Base-by-base conservation (phyloP, 306 rosid species). In the Gleditsia sinensis region DNA sequence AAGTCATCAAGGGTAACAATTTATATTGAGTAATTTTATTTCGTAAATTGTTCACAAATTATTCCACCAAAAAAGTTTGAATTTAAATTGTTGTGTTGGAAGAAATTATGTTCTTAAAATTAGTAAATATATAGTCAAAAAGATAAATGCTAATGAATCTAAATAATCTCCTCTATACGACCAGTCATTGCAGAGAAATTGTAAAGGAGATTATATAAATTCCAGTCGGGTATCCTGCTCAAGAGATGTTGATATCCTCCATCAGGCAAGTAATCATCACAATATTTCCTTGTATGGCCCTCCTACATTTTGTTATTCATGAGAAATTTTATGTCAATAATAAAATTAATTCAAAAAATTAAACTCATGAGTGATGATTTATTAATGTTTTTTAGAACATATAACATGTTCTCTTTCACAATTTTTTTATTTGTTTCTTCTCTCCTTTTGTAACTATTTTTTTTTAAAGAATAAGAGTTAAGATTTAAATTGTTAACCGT, bases 141-240 rank as follows among this genome's bases (percentile, higher is more conserved):
- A 12, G 20, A 6, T 13, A 6, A 32, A 54, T n/a, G 46, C 70
- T 33, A 21, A 30, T 3, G 13, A 21, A 11, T 28, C 43, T n/a
- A 7, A 54, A n/a, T 37, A 21, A 19, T n/a, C 48, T 20, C 10
- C 19, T 12, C 9, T 12, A 37, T 68, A n/a, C n/a, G 27, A 39
- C 30, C 74, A 83, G 92, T 85, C 90, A 33, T 27, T 83, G 48
- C 53, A 45, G 72, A 77, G n/a, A 58, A 86, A 60, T 43, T 88
- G 96, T 34, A 19, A 46, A 64, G 86, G 83, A 48, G 75, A 88
- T 6, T 87, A 83, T 43, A 0, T 0, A 6, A 12, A 62, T 37
- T 39, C 60, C 3, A 32, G 19, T 20, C 84, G 77, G 3, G 43
- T 40, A 17, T 28, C 71, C 16, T 90, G 96, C 58, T n/a, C 14